Evolutionary conservation across 2,329 filamentous ascomycete species (phyloP), one percentile per base, ranked within the genome.

Genomic region (Metarhizium brunneum): DNA sequence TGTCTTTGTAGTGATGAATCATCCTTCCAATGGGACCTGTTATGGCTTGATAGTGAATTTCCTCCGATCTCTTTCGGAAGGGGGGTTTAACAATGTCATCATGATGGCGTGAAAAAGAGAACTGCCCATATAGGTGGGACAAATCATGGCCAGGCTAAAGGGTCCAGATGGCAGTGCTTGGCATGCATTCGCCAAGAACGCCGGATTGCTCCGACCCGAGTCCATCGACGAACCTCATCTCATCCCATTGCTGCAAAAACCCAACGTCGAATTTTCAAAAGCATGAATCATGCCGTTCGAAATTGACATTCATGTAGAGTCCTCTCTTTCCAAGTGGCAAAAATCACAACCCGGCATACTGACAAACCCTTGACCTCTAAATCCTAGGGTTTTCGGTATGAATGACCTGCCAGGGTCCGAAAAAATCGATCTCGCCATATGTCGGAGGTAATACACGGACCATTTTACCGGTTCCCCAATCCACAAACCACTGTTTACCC

Each of bases 401-500:
- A 53, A 79, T 71, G 47, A 74, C 67, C 63, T 79, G 76, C 76
- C 76, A 80, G 36, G 78, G 72, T 1, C 75, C 76, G 56, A 74
- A 74, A 57, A 73, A 69, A 54, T 79, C 73, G 50, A 74, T 69
- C 62, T 81, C 78, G 45, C 76, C 76, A 62, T 83, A 83, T 5
- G 71, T 72, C 2, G 80, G 80, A 11, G 80, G 80, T 18, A 77
- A 69, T 20, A 81, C 78, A 16, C 77, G 71, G 32, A 76, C 72
- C 74, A 81, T 78, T 55, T 74, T 74, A 42, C 81, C 81, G 16
- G 79, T 82, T 14, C 68, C 68, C 81, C 81, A 84, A 69, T 84
- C 80, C 47, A 84, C 78, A 57, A 76, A 75, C 79, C 80, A 84
- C 62, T 79, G 74, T 64, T 79, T 81, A 47, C 80, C 81, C 59